phyloP scores from a whole-genome alignment of 331 rosid species.

The Pyracantha coccinea region DNA sequence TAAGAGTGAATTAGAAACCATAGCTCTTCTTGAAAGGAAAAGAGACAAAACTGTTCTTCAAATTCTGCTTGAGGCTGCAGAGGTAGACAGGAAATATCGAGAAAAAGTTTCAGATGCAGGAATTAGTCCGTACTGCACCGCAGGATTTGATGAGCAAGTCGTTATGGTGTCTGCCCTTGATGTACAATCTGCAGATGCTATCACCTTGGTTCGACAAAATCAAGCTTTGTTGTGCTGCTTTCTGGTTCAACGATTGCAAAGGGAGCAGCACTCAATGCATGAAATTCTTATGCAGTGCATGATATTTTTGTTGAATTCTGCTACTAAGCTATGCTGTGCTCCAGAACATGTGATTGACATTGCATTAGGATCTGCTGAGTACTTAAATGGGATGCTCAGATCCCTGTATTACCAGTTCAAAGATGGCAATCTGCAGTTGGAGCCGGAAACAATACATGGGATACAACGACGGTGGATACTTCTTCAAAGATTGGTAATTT shows the following conservation, averaged over 20 bases:
- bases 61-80: conserved; percentile 83
- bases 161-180: conserved; percentile 54
- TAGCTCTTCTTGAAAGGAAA: conserved; percentile 60
- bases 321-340: conserved; percentile 66
- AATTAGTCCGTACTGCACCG: conserved; percentile 28
- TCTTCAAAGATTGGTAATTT: conserved; percentile 70
- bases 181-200: conserved; percentile 63
- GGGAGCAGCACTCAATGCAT: conserved; percentile 68
- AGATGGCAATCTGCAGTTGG: conserved; percentile 43
- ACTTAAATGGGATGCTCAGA: conserved; percentile 52
- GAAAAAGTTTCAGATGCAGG: conserved; percentile 36
- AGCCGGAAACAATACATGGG: conserved; percentile 54
- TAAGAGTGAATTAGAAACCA: conserved; percentile 44
- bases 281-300: conserved; percentile 91
- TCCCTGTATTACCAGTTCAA: conserved; percentile 51
- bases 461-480: conserved; percentile 76
- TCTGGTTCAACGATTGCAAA: conserved; percentile 49
- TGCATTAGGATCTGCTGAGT: conserved; percentile 68
- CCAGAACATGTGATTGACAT: conserved; percentile 75
- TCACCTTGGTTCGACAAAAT: conserved; percentile 89
- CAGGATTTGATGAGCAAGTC: conserved; percentile 56
- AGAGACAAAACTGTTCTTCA: conserved; percentile 78
- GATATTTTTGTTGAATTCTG: conserved; percentile 66
- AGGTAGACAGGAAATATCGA: conserved; percentile 63
- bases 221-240: conserved; percentile 74